These are phyloP conservation scores for Hypomontagnella submonticulosa DNA, from an alignment of 495 filamentous ascomycete genomes.

Conservation along the genomic window DNA sequence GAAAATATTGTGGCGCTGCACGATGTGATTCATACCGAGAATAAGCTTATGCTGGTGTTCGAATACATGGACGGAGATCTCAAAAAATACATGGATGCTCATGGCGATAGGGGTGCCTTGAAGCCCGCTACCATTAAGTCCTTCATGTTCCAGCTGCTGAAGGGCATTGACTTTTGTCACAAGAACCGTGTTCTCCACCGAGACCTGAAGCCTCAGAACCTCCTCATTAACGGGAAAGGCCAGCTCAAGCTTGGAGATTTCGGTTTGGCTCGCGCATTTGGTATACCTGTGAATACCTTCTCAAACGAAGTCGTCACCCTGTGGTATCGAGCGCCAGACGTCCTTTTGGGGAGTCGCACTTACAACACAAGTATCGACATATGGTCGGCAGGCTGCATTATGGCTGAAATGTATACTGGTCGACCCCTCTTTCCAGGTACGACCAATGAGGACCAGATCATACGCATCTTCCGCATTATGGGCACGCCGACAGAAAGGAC, in stretches of 20 bases:
- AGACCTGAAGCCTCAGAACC: conserved; percentile 95
- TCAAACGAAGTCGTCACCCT: conserved; percentile 97
- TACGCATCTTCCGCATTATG: conserved; percentile 97
- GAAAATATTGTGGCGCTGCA: conserved; percentile 97
- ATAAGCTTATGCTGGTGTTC: conserved; percentile 99
- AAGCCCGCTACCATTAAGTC: conserved; percentile 91
- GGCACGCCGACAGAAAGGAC: conserved; percentile 91
- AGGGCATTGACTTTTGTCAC: conserved; percentile 96
- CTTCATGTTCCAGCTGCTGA: conserved; percentile 95
- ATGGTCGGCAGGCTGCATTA: conserved; percentile 97
- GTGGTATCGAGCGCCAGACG: conserved; percentile 96
- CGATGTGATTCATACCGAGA: conserved; percentile 99
- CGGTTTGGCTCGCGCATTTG: conserved; percentile 90
- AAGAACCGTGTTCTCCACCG: conserved; percentile 94
- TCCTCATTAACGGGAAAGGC: conserved; percentile 92
- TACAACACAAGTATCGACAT: conserved; percentile 99
- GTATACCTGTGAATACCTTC: conserved; percentile 98
- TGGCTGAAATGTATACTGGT: conserved; percentile 98
- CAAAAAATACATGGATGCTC: conserved; percentile 99
- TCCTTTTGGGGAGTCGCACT: conserved; percentile 87
- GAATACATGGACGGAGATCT: conserved; percentile 98
- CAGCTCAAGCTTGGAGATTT: conserved; percentile 96
- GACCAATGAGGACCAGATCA: conserved; percentile 94
- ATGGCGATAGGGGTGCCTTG: conserved; percentile 83
- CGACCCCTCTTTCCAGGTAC: conserved; percentile 93